Evolutionary conservation across 352 stramenopile species (phyloP), one percentile per base, ranked within the genome.

Genomic region (Globisporangium sylvaticum): DNA sequence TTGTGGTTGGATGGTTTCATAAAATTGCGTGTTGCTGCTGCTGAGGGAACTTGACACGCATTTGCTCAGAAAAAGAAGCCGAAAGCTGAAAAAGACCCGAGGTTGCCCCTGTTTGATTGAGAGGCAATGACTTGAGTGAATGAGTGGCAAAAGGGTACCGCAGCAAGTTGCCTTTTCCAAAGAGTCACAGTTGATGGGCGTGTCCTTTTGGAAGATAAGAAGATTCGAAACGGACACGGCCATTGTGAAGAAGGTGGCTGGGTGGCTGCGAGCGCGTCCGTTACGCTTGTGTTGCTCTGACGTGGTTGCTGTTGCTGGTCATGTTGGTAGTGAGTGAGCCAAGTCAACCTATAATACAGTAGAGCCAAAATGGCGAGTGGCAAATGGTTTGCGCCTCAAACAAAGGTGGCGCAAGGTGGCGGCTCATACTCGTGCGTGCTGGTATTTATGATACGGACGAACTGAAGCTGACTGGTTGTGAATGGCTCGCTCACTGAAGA

Each of bases 171-270:
- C 42, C 42, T 48, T 48, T 22, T 48, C 42, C 42, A 48, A 48
- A 22, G 42, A 48, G 42, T 22, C 42, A 48, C 39, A 7, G 10
- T 46, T 46, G 34, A 42, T 42, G 34, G 34, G 34, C 34, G 39
- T 46, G 12, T 20, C 9, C 14, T 46, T 46, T 46, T 20, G 39
- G 15, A 18, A 46, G 14, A 46, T 46, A 53, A 25, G 2, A 59
- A 59, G 54, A 59, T 42, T 20, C 20, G 31, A 60, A 60, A 60
- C 31, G 55, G 55, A 60, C 55, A 60, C 31, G 55, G 15, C 14
- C 15, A 22, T 59, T 59, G 27, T 48, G 42, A 48, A 20, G 9
- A 15, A 14, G 12, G 42, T 20, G 6, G 15, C 15, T 46, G 39
- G 39, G 14, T 48, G 42, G 42, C 18, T 10, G 18, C 42, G 15